Conservation (phyloP, 495 filamentous ascomycete genomes). For the Penicillium lagena region DNA sequence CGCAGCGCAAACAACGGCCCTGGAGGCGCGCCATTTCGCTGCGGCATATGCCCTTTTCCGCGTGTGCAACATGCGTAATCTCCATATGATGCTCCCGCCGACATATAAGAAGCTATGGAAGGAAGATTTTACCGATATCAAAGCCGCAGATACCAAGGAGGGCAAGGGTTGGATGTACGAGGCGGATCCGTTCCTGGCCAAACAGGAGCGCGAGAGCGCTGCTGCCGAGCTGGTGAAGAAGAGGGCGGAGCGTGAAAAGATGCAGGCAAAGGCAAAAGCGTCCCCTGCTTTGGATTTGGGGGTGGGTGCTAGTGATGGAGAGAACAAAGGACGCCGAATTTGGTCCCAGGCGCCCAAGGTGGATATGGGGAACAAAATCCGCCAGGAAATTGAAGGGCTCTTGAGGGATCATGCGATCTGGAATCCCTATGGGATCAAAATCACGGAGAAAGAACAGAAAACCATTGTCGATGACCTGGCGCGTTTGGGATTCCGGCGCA, state of each 20-base stretch:
- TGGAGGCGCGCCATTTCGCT: constrained; percentile 90
- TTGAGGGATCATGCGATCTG: constrained; percentile 72
- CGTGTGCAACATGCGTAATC: constrained; percentile 87
- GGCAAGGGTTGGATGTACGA: constrained; percentile 90
- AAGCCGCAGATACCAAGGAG: constrained; percentile 65
- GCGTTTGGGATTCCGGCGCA: constrained; percentile 72
- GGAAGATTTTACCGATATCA: constrained; percentile 70
- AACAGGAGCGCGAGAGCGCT: constrained; percentile 71
- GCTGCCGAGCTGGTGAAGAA: constrained; percentile 68
- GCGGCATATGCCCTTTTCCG: constrained; percentile 87
- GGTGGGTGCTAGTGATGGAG: constrained; percentile 21
- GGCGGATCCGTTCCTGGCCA: constrained; percentile 82
- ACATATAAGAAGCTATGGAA: constrained; percentile 85
- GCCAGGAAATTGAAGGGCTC: constrained; percentile 70
- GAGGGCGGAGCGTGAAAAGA: constrained; percentile 51
- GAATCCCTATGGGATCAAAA: constrained; percentile 70
- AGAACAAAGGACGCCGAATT: constrained; percentile 47
- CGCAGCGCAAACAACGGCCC: constrained; percentile 59
- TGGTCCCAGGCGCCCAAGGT: constrained; percentile 86
- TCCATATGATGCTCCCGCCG: constrained; percentile 91
- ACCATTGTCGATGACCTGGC: constrained; percentile 68
- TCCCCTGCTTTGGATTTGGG: constrained; percentile 36
- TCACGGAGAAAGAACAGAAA: constrained; percentile 49
- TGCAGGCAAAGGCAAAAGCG: constrained; percentile 56
- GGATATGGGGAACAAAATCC: constrained; percentile 77